Base-by-base conservation (phyloP, 2,329 filamentous ascomycete genomes). In the Alternaria metachromatica region DNA sequence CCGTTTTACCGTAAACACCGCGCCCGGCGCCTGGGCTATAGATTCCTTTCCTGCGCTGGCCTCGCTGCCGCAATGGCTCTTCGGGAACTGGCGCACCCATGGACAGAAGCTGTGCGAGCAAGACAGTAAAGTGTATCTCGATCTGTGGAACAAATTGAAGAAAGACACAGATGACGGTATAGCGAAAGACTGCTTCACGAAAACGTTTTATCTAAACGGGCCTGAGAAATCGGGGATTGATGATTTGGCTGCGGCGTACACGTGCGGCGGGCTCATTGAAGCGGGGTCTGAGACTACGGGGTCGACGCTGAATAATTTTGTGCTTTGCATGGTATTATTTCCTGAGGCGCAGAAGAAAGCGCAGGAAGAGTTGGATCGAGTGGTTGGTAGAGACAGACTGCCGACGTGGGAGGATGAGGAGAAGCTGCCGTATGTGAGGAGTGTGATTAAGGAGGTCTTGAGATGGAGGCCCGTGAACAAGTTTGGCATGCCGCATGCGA, bases 401-500 rank as follows among this genome's bases (percentile, higher is more conserved):
- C 80, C 80, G 6, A 54, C n/a, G 2, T 75, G 70, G 65, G 77
- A 78, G 10, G 76, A 78, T 51, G 74, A 76, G 45, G 61, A 67
- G 15, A 58, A 70, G 18, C 28, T 78, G 41, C 75, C 74, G 2
- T 78, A 78, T 55, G 67, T 89, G 10, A 54, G 75, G 45, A 67
- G 68, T 41, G 26, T 76, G 50, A 74, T 78, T 13, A 78, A 78
- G 44, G 76, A 78, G 53, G 69, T 75, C 2, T 18, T 78, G 26
- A 64, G 76, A 21, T 79, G 76, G 76, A 57, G 72, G 33, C 74
- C 74, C 6, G 70, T 75, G 2, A 75, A 76, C 33, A 78, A 76
- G 18, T 72, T 77, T 54, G 75, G 75, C 0, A 78, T 78, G 73
- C 70, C 75, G 13, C 77, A 80, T 67, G 77, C 77, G 10, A 74